Base-by-base conservation (phyloP, 345 rosid genomes). In the Citrus reticulata region DNA sequence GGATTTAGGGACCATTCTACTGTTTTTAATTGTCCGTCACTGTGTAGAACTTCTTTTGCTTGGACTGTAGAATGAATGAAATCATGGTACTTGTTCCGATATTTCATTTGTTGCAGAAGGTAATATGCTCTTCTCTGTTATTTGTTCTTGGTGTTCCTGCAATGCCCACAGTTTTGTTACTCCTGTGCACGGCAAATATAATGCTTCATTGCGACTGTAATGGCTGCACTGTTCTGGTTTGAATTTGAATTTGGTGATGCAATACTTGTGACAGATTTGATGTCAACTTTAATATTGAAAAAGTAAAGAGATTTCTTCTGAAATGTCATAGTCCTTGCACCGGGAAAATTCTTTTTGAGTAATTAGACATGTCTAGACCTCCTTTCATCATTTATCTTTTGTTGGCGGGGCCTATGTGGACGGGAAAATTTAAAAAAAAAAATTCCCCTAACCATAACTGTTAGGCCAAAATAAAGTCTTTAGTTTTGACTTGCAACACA, bases 1-100 rank as follows among this genome's bases (percentile, higher is more conserved):
- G 79, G 54, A 35, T 7, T 67, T 76, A 76, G 79, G 57, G 57
- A 58, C 27, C 55, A 57, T 54, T 54, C 73, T 8, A 66, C 79
- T 27, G 46, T 55, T 66, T 66, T 67, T 10, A 24, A 13, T 24
- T 51, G 22, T 58, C 8, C 34, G 46, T 34, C 57, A 27, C 46
- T 59, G 24, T 59, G 29, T 39, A 27, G 64, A 22, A 46, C 79
- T 54, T n/a, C 72, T 10, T 37, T 2, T 25, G 32, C 46, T 73
- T 60, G 0, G 58, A 11, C 51, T 46, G 16, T 46, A 46, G 51
- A 73, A 62, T 68, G 75, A 78, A 61, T 14, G 25, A 72, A 73
- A 49, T 32, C 57, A 66, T 37, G 58, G 40, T 66, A 35, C 30
- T n/a, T 14, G 46, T n/a, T 46, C 59, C 4, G 1, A 11, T 9